A percentile compares a stretch with the other conserved stretches of the same genome.
Evolutionary conservation across 2,329 filamentous ascomycete species (phyloP).

Genomic region (Pseudopyrenochaeta lycopersici): DNA sequence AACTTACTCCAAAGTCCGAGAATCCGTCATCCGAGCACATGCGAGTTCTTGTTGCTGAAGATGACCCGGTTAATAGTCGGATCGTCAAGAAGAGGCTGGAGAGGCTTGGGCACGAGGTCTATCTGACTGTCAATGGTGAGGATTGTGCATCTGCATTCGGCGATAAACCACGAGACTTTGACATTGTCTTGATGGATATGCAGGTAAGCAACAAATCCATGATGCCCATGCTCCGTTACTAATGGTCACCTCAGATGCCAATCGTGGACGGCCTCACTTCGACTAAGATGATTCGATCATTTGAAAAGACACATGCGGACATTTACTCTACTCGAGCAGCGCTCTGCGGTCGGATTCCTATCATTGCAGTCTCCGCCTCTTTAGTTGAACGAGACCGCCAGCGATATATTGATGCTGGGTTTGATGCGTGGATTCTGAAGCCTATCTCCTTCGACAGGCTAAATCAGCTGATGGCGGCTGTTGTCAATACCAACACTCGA

Average conservation of each 20-base stretch:
- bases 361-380: slow-evolving; percentile 88
- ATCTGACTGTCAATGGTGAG: slow-evolving; percentile 81
- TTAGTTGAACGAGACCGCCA: slow-evolving; percentile 74
- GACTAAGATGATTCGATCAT: slow-evolving; percentile 82
- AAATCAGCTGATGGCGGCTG: slow-evolving; percentile 72
- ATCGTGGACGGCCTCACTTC: slow-evolving; percentile 86
- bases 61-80: slow-evolving; percentile 86
- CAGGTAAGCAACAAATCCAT: slow-evolving; percentile 67
- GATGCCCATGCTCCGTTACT: not conserved
- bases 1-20: slow-evolving; percentile 17
- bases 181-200: slow-evolving; percentile 91
- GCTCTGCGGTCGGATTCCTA: slow-evolving; percentile 73
- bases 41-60: slow-evolving; percentile 81
- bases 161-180: slow-evolving; percentile 70
- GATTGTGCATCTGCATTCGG: slow-evolving; percentile 79
- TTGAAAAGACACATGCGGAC: slow-evolving; percentile 66
- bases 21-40: slow-evolving; percentile 56
- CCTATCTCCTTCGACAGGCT: slow-evolving; percentile 84
- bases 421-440: slow-evolving; percentile 91
- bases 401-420: slow-evolving; percentile 78
- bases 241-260: slow-evolving; percentile 72
- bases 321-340: slow-evolving; percentile 67
- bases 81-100: slow-evolving; percentile 83
- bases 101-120: slow-evolving; percentile 75
- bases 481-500: slow-evolving; percentile 68